phyloP scores from a whole-genome alignment of 139 green algal species.

The Klebsormidium nitens region DNA sequence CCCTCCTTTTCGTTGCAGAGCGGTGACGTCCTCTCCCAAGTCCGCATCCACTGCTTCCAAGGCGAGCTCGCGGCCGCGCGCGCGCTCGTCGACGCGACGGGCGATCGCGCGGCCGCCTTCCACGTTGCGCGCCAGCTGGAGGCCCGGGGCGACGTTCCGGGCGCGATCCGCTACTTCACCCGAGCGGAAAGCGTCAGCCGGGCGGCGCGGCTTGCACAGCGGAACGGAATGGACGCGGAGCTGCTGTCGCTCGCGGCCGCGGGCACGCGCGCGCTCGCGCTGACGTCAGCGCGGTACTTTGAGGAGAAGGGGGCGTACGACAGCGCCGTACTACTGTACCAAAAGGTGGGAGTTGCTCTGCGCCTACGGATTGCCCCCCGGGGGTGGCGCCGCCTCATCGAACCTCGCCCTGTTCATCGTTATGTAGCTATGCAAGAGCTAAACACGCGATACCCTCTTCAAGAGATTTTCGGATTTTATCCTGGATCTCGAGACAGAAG shows the following conservation, averaged over 20 bases:
- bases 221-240: constrained; percentile 43
- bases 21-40: constrained; percentile 53
- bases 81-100: constrained; percentile 24
- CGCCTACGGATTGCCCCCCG: too few species aligned
- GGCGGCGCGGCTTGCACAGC: constrained; percentile 38
- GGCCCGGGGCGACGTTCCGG: constrained; percentile 29
- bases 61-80: constrained; percentile 50
- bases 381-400: too few species aligned
- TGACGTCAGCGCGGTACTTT: constrained; percentile 32
- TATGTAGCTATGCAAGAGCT: too few species aligned
- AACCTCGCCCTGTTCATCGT: too few species aligned
- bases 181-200: constrained; percentile 28
- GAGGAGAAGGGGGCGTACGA: constrained; percentile 50
- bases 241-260: constrained; percentile 37
- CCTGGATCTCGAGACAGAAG: too few species aligned
- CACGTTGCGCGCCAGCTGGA: constrained; percentile 70
- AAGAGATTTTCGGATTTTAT: too few species aligned
- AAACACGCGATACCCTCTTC: too few species aligned
- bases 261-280: constrained; percentile 2
- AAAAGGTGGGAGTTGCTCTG: constrained; percentile 22
- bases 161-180: constrained; percentile 42
- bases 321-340: constrained; percentile 56
- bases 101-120: constrained; percentile 59
- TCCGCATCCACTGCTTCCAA: constrained; percentile 38
- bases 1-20: too few species aligned